A percentile compares a stretch with the other conserved stretches of the same genome.
These are phyloP conservation scores for Entonaema liquescens DNA, from an alignment of 495 filamentous ascomycete genomes.

Conservation along the genomic window DNA sequence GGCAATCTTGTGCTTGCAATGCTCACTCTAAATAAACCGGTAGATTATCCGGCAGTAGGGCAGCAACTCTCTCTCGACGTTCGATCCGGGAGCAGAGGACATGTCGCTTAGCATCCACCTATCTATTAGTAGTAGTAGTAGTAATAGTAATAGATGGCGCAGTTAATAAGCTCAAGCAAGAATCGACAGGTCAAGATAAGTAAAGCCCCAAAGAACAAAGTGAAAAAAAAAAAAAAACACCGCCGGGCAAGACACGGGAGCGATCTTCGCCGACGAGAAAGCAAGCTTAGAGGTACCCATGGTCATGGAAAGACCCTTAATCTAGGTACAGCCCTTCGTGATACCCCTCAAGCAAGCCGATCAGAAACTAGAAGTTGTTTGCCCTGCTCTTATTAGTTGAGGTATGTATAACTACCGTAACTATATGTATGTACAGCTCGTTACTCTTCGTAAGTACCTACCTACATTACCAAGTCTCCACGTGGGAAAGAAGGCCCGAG, in stretches of 20 bases:
- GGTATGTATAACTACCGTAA: too few relatives aligned
- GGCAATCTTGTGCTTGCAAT: too few relatives aligned
- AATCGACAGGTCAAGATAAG: too few relatives aligned
- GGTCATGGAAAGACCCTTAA: too few relatives aligned
- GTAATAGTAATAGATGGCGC: background rate
- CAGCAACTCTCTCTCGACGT: background rate
- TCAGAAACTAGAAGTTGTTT: background rate
- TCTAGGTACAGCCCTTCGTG: background rate
- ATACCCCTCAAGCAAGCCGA: background rate
- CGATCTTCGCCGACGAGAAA: background rate
- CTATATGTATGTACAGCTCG: background rate
- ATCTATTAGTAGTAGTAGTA: too few relatives aligned
- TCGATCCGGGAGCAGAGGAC: background rate
- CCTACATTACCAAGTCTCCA: too few relatives aligned
- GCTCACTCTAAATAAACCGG: too few relatives aligned
- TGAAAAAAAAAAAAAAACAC: too few relatives aligned
- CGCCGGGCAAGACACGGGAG: too few relatives aligned
- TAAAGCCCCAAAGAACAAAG: too few relatives aligned
- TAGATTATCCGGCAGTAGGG: background rate
- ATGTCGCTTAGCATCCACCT: background rate
- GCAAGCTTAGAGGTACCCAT: background rate
- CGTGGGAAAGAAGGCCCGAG: too few relatives aligned
- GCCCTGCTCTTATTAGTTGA: background rate
- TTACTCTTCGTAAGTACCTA: background rate
- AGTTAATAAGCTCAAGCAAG: background rate